Evolutionary conservation across 345 rosid species (phyloP), one percentile per base, ranked within the genome.

Genomic region (Microcos paniculata): DNA sequence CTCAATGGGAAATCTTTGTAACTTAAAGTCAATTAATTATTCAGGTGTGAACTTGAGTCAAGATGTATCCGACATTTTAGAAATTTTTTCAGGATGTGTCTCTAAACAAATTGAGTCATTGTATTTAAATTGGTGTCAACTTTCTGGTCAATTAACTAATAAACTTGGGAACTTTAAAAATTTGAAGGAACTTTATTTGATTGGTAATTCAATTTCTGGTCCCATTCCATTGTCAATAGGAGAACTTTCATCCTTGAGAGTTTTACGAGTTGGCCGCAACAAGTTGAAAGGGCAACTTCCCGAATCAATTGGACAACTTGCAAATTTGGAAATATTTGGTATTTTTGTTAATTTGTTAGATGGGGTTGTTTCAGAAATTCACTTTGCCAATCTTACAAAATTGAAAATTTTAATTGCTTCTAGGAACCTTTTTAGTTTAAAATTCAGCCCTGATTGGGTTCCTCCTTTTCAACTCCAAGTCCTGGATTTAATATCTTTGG

Each of bases 21-120:
- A 75, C 74, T 81, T 84, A 4, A 71, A 80, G 62, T 79, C 82
- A 79, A 67, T 71, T 23, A 77, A 75, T 42, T 81, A 80, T 84
- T 84, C 18, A 73, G 77, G 0, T 78, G 81, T 76, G 84, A 85
- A 64, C 21, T 62, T 7, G 87, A 80, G 2, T 86, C 83, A 73
- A 72, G 80, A 63, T 78, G 71, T 57, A 33, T 83, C 18, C 62
- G 69, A 71, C 77, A 67, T 8, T 51, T 83, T 85, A 49, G 89
- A 87, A 71, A 85, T 85, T 8, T 87, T 89, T 70, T 88, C 91
- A 0, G 74, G 80, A 26, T 87, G 2, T 35, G 40, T 87, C 48
- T 80, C 87, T 33, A 84, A 82, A 52, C 68, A 75, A 19, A 75
- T 89, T 63, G 55, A 45, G 4, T 35, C 2, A 3, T 35, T 35